phyloP scores from a whole-genome alignment of 768 basidiomycete species.

The Hypsizygus marmoreus region DNA sequence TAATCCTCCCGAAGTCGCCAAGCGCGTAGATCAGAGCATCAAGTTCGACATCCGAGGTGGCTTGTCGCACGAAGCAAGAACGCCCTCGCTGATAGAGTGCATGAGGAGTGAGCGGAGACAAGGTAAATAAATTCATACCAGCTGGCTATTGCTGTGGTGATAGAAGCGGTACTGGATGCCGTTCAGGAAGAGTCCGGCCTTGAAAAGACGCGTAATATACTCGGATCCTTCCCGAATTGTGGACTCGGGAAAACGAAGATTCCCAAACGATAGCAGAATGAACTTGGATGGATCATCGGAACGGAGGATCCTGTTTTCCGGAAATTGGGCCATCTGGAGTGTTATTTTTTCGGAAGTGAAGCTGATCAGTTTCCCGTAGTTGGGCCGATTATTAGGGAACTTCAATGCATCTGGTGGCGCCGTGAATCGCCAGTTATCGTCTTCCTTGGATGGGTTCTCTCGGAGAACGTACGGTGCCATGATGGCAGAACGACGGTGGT shows the following conservation, averaged over 20 bases:
- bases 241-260: conserved; percentile 56
- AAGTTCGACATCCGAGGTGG: conserved; percentile 54
- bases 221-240: conserved; percentile 50
- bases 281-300: conserved; percentile 59
- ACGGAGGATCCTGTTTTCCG: conserved; percentile 60
- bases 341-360: conserved; percentile 53
- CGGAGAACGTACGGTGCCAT: conserved; percentile 42
- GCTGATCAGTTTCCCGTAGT: conserved; percentile 51
- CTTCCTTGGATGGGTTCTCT: conserved; percentile 45
- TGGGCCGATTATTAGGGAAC: conserved; percentile 22
- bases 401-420: conserved; percentile 32
- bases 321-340: conserved; percentile 49
- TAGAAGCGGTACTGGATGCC: conserved; percentile 66
- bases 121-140: conserved; percentile 40
- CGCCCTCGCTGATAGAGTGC: conserved; percentile 46
- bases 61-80: conserved; percentile 64
- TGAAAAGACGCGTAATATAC: conserved; percentile 58
- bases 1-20: conserved; percentile 62
- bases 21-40: conserved; percentile 57
- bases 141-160: conserved; percentile 70
- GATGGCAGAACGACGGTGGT: conserved; percentile 15
- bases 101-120: background rate
- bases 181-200: conserved; percentile 58
- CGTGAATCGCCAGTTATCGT: conserved; percentile 53
- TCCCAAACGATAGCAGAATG: conserved; percentile 53